These are phyloP conservation scores for Lomentospora prolificans DNA, from an alignment of 2,329 filamentous ascomycete species.

Conservation along the genomic window DNA sequence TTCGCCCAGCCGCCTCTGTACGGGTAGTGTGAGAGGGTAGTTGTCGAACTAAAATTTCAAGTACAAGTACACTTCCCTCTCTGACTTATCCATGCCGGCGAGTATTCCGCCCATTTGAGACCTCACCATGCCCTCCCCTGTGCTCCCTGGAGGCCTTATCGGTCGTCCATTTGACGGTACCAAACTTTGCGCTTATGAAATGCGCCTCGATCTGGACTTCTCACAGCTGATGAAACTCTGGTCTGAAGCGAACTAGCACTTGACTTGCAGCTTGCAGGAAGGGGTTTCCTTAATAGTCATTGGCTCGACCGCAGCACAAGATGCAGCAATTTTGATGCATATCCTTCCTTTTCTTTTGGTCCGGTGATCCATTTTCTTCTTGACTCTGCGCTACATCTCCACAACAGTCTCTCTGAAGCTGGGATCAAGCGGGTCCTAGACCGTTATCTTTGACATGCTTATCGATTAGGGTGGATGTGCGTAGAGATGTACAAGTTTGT, in stretches of 20 bases:
- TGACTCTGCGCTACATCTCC: too few species aligned
- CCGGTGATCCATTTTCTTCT: neutral
- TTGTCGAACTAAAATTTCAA: too few species aligned
- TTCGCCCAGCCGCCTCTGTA: too few species aligned
- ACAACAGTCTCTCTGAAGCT: too few species aligned
- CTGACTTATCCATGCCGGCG: too few species aligned
- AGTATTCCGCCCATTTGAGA: too few species aligned
- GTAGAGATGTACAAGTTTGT: too few species aligned
- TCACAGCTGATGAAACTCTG: slow-evolving; percentile 2
- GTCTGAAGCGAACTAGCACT: slow-evolving; percentile 1
- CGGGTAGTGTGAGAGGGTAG: too few species aligned
- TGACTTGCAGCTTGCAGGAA: slow-evolving; percentile 1
- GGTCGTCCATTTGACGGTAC: neutral
- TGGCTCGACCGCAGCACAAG: neutral
- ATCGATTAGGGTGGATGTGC: too few species aligned
- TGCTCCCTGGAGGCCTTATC: neutral
- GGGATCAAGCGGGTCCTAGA: too few species aligned
- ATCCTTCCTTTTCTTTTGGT: neutral
- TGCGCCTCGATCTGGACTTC: neutral
- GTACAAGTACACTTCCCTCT: too few species aligned
- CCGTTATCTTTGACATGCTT: too few species aligned
- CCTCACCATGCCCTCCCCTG: neutral
- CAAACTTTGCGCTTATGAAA: neutral
- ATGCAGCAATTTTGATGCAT: neutral
- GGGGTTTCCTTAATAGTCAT: neutral